phyloP scores from a whole-genome alignment of 2,329 filamentous ascomycete species.

The Neofusicoccum kwambonambiense region DNA sequence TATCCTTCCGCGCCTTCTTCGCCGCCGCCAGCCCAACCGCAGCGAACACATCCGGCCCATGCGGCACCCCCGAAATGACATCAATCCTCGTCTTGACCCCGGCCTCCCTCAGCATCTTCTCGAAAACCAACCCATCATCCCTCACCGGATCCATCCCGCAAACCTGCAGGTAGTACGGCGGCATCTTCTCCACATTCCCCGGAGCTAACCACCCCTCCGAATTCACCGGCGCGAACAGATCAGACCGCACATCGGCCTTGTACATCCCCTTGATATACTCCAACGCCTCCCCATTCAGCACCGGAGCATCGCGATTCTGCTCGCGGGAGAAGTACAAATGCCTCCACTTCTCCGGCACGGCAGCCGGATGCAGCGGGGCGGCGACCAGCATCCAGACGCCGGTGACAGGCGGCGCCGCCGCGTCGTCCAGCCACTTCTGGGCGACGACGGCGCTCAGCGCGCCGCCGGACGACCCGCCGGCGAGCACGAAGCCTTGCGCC shows the following conservation, averaged over 20 bases:
- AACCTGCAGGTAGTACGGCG: constrained; percentile 18
- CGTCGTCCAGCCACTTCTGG: neutral
- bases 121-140: constrained; percentile 20
- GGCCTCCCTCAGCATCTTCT: constrained; percentile 19
- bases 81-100: constrained; percentile 19
- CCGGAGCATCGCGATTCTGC: constrained; percentile 12
- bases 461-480: neutral
- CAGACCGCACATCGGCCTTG: neutral
- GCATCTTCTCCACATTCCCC: neutral
- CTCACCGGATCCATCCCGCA: constrained; percentile 20
- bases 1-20: constrained; percentile 13
- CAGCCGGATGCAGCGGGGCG: neutral
- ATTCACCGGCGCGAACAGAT: constrained; percentile 4
- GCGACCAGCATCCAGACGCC: constrained; percentile 10
- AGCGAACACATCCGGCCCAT: constrained; percentile 12
- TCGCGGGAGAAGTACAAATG: neutral
- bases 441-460: neutral
- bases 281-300: neutral
- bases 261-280: constrained; percentile 5
- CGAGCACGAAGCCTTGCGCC: neutral
- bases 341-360: neutral
- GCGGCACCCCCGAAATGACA: constrained; percentile 20
- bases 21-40: neutral
- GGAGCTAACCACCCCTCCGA: neutral
- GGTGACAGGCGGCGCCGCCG: neutral